These are phyloP conservation scores for Cyathus striatus DNA, from an alignment of 768 basidiomycete genomes.

Conservation along the genomic window DNA sequence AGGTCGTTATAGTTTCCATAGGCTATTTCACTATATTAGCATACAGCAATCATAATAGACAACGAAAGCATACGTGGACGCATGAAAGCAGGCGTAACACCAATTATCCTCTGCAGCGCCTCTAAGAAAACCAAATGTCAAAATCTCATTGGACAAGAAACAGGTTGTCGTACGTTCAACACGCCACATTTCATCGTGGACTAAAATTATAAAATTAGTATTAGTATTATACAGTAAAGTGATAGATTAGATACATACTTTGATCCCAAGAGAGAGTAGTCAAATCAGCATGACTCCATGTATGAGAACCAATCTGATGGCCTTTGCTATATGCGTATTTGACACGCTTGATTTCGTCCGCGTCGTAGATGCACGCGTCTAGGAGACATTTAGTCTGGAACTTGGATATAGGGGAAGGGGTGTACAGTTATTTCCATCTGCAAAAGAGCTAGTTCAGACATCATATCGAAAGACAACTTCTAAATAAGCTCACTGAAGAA, in stretches of 20 bases:
- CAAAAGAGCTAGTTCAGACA: background rate
- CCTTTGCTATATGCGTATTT: conserved; percentile 31
- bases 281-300: conserved; percentile 37
- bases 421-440: conserved; percentile 37
- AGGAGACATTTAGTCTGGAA: background rate
- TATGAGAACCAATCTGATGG: conserved; percentile 41
- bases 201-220: no score
- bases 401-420: no score
- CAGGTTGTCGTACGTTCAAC: conserved; percentile 30
- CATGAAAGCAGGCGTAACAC: conserved; percentile 41
- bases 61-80: conserved; percentile 31
- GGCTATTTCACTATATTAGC: conserved; percentile 13
- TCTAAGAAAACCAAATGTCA: conserved; percentile 14
- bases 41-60: background rate
- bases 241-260: conserved; percentile 30
- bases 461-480: background rate
- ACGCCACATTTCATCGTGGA: conserved; percentile 40
- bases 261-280: conserved; percentile 32
- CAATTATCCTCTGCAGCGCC: conserved; percentile 35
- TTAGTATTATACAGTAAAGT: no score
- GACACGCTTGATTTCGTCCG: conserved; percentile 23
- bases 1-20: conserved; percentile 44
- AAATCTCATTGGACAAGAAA: background rate
- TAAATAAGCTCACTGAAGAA: conserved; percentile 34
- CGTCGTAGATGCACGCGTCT: conserved; percentile 36